Conservation (phyloP, 1,139 yeast genomes). For the Hemisphaericaspora xylanilytica region DNA sequence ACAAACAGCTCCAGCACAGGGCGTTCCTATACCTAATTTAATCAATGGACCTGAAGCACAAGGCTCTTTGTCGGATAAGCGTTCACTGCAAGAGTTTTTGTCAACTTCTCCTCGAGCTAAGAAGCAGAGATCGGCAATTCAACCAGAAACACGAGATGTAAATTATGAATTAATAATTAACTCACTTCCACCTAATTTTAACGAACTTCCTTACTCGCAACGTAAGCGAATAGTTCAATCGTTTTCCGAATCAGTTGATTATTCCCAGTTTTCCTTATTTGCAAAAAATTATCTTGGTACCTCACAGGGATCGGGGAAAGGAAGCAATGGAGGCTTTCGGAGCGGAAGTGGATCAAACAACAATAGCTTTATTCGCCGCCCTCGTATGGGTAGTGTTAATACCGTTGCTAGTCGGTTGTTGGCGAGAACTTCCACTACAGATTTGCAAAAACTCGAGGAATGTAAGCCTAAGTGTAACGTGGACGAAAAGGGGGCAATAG, state of each 20-base stretch:
- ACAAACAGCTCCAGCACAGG: slow-evolving; percentile 3
- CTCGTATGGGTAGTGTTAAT: slow-evolving; percentile 33
- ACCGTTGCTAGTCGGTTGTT: slow-evolving; percentile 45
- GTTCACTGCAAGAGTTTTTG: slow-evolving; percentile 3
- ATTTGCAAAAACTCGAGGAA: slow-evolving; percentile 29
- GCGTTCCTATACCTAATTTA: background rate
- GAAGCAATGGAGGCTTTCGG: slow-evolving; percentile 16
- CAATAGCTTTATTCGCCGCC: slow-evolving; percentile 29
- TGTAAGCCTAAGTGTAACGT: slow-evolving; percentile 30
- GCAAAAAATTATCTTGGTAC: slow-evolving; percentile 33
- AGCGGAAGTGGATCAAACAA: slow-evolving; percentile 22
- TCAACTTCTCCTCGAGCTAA: slow-evolving; percentile 15
- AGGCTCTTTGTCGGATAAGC: background rate
- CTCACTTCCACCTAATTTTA: slow-evolving; percentile 59
- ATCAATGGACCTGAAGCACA: background rate
- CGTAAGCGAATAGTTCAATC: slow-evolving; percentile 57
- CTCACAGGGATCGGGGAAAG: slow-evolving; percentile 20
- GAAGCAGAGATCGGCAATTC: slow-evolving; percentile 22
- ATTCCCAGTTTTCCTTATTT: slow-evolving; percentile 44
- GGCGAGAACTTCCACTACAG: slow-evolving; percentile 40
- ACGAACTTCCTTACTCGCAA: slow-evolving; percentile 66
- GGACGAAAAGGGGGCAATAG: slow-evolving; percentile 62
- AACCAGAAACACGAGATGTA: slow-evolving; percentile 29
- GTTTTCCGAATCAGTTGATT: slow-evolving; percentile 54
- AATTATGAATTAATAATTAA: slow-evolving; percentile 39